These are phyloP conservation scores for Dissoconium aciculare DNA, from an alignment of 2,329 filamentous ascomycete species.

Conservation along the genomic window DNA sequence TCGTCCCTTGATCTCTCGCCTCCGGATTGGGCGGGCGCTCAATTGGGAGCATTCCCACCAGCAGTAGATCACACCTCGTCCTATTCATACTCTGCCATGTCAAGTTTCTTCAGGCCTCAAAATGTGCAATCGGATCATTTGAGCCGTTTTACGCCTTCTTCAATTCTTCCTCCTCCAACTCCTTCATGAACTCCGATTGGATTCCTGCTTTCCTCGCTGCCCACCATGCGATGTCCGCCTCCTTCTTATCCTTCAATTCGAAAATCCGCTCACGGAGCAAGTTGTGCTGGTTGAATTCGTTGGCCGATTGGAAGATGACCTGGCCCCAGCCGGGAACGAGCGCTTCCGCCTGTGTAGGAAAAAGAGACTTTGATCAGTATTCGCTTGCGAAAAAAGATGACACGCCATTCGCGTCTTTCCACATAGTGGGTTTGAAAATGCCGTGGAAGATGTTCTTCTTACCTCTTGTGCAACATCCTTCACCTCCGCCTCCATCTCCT, in stretches of 20 bases:
- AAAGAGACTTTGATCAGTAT: constrained; percentile 4
- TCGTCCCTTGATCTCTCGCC: no score
- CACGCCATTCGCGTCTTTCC: background rate
- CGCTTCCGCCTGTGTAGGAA: constrained; percentile 59
- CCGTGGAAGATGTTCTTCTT: constrained; percentile 19
- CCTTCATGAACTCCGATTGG: constrained; percentile 65
- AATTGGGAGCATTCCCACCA: no score
- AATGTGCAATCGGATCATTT: no score
- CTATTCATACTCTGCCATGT: no score
- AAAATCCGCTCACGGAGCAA: constrained; percentile 59
- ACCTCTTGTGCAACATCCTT: constrained; percentile 90
- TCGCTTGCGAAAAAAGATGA: background rate
- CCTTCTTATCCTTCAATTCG: constrained; percentile 56
- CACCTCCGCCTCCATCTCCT: constrained; percentile 93
- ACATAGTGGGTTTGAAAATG: no score
- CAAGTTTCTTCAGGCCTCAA: no score
- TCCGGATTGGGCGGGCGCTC: no score
- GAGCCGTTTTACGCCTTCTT: no score
- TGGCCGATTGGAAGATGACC: constrained; percentile 90
- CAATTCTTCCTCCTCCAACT: constrained; percentile 46
- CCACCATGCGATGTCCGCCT: constrained; percentile 81
- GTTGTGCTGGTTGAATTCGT: constrained; percentile 83
- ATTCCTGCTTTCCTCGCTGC: constrained; percentile 64
- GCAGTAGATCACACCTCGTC: no score
- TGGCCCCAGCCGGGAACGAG: constrained; percentile 82